Percentiles rank a stretch among this genome's conserved stretches.
Evolutionary conservation across 2,329 filamentous ascomycete species (phyloP).

Genomic region (Tolypocladium cylindrosporum): DNA sequence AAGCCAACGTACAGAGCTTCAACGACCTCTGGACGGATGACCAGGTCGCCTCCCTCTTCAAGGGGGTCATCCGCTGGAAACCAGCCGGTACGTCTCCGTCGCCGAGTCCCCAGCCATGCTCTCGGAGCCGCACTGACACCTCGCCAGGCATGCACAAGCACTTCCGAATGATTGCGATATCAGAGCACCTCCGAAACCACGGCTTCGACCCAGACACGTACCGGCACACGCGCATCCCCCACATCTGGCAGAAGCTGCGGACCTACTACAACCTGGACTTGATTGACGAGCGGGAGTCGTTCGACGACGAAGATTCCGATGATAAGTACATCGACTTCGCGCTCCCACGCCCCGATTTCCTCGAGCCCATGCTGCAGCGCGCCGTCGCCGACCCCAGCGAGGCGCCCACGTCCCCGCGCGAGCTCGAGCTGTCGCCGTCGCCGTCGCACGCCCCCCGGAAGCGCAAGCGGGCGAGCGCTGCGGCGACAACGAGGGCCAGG

Average conservation of each 20-base stretch:
- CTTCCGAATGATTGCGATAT: constrained; percentile 82
- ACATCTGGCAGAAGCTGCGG: constrained; percentile 82
- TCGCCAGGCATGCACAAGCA: constrained; percentile 77
- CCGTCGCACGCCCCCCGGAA: constrained; percentile 26
- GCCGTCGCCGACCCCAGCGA: constrained; percentile 36
- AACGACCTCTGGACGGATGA: constrained; percentile 89
- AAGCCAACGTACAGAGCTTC: constrained; percentile 11
- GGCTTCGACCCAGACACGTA: constrained; percentile 62
- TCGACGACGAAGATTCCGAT: constrained; percentile 47
- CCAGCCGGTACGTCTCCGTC: constrained; percentile 59
- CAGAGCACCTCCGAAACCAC: constrained; percentile 68
- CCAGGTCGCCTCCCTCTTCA: constrained; percentile 86
- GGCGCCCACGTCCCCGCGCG: constrained; percentile 34
- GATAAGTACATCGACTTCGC: constrained; percentile 58
- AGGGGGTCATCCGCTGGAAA: constrained; percentile 89
- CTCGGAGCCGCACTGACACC: constrained; percentile 3
- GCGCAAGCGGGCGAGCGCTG: constrained; percentile 32
- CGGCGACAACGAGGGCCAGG: constrained; percentile 21
- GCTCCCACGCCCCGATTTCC: constrained; percentile 40
- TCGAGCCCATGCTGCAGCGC: constrained; percentile 35
- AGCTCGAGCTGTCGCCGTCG: constrained; percentile 28
- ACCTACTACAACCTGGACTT: constrained; percentile 77
- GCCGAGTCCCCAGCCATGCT: not conserved
- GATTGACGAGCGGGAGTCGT: constrained; percentile 75
- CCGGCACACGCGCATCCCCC: constrained; percentile 76